Evolutionary conservation across 2,329 filamentous ascomycete species (phyloP).

Genomic region (Arthrobotrys megalospora): DNA sequence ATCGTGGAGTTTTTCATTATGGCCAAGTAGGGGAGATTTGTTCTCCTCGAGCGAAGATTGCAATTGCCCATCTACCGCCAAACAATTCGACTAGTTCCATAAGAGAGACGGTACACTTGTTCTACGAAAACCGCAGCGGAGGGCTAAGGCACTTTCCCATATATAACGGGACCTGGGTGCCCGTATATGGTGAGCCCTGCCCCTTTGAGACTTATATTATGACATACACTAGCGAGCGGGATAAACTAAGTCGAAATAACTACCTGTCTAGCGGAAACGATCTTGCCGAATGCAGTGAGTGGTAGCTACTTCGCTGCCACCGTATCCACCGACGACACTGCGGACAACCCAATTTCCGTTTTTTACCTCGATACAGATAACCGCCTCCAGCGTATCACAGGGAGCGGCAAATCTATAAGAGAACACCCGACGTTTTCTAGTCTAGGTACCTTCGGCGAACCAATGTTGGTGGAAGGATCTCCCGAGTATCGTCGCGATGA

Average conservation of each 20-base stretch:
- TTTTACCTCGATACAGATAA: neutral
- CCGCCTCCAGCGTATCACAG: neutral
- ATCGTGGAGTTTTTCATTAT: neutral
- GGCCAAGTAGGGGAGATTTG: neutral
- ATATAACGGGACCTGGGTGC: neutral
- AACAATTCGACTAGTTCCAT: neutral
- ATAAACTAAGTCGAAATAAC: neutral
- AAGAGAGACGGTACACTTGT: conserved; percentile 17
- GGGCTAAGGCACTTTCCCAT: conserved; percentile 1
- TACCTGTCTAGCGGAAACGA: neutral
- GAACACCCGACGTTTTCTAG: neutral
- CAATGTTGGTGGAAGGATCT: neutral
- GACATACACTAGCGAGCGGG: neutral
- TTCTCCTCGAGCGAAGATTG: conserved; percentile 10
- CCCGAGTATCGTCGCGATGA: neutral
- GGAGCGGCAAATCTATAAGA: neutral
- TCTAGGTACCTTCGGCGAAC: neutral
- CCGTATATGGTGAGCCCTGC: neutral
- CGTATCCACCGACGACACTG: neutral
- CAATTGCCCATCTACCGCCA: conserved; percentile 14
- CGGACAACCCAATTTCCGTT: neutral
- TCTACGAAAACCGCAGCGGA: conserved; percentile 8
- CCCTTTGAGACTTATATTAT: too few relatives aligned
- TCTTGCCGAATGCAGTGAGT: neutral
- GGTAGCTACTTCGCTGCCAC: conserved; percentile 1